Evolutionary conservation across 2,329 filamentous ascomycete genomes (phyloP).

Genomic region (Xylaria sp.): DNA sequence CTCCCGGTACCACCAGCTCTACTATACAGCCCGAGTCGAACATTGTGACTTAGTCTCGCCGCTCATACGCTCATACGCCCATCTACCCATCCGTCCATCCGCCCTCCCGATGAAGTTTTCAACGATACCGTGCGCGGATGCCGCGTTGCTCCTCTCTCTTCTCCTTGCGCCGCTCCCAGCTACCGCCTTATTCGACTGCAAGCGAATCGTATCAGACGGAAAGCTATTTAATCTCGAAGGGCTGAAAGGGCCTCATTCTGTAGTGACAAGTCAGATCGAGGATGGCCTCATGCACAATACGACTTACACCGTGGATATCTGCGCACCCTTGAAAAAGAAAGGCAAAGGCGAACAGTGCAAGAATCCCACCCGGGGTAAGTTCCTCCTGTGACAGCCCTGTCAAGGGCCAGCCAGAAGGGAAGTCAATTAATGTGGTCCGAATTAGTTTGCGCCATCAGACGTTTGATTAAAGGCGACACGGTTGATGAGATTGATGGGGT

Average conservation of each 20-base stretch:
- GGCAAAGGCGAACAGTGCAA: constrained; percentile 69
- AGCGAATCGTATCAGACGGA: constrained; percentile 62
- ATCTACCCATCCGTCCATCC: too few relatives aligned
- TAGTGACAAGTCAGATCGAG: constrained; percentile 63
- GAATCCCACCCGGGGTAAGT: constrained; percentile 69
- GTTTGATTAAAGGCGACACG: constrained; percentile 55
- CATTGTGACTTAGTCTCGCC: too few relatives aligned
- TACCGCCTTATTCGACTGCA: constrained; percentile 64
- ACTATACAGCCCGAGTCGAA: too few relatives aligned
- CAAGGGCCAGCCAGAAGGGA: too few relatives aligned
- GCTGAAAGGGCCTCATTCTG: constrained; percentile 71
- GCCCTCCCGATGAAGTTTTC: constrained; percentile 47
- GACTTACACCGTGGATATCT: constrained; percentile 83
- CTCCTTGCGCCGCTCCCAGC: constrained; percentile 45
- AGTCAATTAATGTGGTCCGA: constrained; percentile 1
- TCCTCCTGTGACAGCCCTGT: neutral
- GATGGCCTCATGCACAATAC: constrained; percentile 68
- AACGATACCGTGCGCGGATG: constrained; percentile 42
- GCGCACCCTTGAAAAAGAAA: constrained; percentile 67
- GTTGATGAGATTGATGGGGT: constrained; percentile 60
- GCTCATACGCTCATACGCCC: too few relatives aligned
- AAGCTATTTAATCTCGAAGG: constrained; percentile 67
- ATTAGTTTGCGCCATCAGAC: constrained; percentile 76
- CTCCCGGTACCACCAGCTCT: too few relatives aligned
- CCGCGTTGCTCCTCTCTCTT: constrained; percentile 46